phyloP scores from a whole-genome alignment of 805 yeast genomes.

The Starmerella potacharoeniae region DNA sequence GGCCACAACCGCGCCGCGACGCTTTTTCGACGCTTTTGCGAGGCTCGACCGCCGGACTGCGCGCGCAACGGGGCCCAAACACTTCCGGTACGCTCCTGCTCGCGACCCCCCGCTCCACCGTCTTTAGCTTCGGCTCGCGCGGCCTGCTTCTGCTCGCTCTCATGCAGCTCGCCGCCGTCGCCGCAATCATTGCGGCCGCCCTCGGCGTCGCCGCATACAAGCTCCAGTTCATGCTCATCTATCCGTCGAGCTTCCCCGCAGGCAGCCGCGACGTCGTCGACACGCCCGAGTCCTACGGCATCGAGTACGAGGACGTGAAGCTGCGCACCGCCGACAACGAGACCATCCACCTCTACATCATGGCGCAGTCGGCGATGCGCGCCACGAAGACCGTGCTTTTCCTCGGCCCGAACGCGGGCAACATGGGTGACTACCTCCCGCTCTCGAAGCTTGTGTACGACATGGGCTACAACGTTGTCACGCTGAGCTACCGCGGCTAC shows the following conservation, averaged over 20 bases:
- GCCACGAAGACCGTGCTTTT: constrained; percentile 57
- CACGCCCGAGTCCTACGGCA: constrained; percentile 58
- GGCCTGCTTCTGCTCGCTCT: background rate
- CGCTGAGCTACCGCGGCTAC: constrained; percentile 85
- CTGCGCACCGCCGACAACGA: constrained; percentile 63
- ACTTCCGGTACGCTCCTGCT: too few relatives aligned
- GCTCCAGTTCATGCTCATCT: constrained; percentile 55
- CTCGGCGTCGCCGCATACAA: constrained; percentile 20
- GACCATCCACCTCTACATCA: constrained; percentile 49
- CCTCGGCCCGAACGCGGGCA: constrained; percentile 89
- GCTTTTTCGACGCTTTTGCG: too few relatives aligned
- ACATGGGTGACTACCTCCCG: constrained; percentile 83
- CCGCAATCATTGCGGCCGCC: constrained; percentile 7
- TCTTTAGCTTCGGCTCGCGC: background rate
- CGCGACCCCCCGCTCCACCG: background rate
- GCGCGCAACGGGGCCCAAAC: too few relatives aligned
- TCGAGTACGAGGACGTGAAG: constrained; percentile 52
- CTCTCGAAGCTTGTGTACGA: constrained; percentile 58
- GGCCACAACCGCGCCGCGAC: background rate
- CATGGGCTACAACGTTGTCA: constrained; percentile 64
- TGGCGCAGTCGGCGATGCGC: constrained; percentile 30
- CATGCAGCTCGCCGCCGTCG: constrained; percentile 13
- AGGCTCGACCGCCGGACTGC: too few relatives aligned
- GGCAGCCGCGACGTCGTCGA: constrained; percentile 57
- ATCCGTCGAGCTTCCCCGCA: constrained; percentile 70